Evolutionary conservation across 345 rosid genomes (phyloP).

Genomic region (Draba incana): DNA sequence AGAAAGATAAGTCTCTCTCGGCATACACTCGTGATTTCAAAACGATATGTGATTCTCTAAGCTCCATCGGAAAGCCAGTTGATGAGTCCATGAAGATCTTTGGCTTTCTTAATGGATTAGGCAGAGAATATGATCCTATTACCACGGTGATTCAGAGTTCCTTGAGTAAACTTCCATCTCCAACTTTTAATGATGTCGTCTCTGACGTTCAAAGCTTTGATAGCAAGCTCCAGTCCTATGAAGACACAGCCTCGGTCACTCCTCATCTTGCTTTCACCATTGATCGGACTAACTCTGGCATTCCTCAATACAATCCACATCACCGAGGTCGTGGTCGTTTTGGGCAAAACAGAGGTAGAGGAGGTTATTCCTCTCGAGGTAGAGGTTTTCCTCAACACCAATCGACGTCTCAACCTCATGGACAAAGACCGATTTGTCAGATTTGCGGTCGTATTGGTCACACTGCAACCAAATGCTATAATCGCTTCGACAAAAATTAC

Average conservation of each 20-base stretch:
- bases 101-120: neutral
- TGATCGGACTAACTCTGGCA: no score
- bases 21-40: neutral
- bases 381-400: no score
- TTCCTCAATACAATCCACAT: no score
- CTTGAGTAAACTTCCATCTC: neutral
- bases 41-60: neutral
- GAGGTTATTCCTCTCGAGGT: no score
- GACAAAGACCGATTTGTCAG: no score
- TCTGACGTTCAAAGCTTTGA: neutral
- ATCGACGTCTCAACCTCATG: accelerated
- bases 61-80: neutral
- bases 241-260: neutral
- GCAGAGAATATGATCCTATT: neutral
- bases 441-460: no score
- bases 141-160: neutral
- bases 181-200: neutral
- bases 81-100: neutral
- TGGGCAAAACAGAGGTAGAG: no score
- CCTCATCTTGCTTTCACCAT: neutral
- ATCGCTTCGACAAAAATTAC: no score
- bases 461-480: no score
- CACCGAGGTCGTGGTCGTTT: no score
- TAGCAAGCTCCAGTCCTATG: neutral
- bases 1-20: neutral